Percentiles rank a stretch among this genome's conserved stretches.
phyloP scores from a whole-genome alignment of 2,329 filamentous ascomycete genomes.

The Xylaria sp. region DNA sequence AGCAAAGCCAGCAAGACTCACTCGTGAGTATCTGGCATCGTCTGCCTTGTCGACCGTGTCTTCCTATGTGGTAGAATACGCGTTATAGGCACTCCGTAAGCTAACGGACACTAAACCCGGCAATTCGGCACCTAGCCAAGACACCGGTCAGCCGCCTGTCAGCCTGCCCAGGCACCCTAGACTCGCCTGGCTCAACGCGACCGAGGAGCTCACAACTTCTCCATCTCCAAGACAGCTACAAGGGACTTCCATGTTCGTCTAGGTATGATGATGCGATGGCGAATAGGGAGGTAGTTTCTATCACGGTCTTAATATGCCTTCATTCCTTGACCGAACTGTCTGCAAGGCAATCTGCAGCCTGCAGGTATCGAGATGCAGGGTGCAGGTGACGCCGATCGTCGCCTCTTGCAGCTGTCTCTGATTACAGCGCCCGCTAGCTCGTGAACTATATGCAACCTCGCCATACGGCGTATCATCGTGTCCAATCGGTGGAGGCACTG shows the following conservation, averaged over 20 bases:
- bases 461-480: background rate
- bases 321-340: background rate
- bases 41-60: too few species aligned
- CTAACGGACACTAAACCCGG: background rate
- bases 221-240: background rate
- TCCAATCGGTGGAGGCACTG: background rate
- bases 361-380: background rate
- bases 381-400: background rate
- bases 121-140: background rate
- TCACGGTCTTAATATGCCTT: background rate
- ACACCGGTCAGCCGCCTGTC: background rate
- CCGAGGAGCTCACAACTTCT: background rate
- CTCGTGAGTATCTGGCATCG: too few species aligned
- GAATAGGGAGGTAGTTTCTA: background rate
- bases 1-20: too few species aligned
- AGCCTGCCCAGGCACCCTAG: background rate
- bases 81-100: too few species aligned
- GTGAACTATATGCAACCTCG: background rate
- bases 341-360: background rate
- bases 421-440: background rate
- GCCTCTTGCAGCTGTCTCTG: background rate
- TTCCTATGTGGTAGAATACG: too few species aligned
- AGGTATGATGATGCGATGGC: background rate
- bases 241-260: too few species aligned
- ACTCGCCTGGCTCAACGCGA: background rate